Conservation (phyloP, 176 grass and related monocot species). For the Ensete ventricosum region DNA sequence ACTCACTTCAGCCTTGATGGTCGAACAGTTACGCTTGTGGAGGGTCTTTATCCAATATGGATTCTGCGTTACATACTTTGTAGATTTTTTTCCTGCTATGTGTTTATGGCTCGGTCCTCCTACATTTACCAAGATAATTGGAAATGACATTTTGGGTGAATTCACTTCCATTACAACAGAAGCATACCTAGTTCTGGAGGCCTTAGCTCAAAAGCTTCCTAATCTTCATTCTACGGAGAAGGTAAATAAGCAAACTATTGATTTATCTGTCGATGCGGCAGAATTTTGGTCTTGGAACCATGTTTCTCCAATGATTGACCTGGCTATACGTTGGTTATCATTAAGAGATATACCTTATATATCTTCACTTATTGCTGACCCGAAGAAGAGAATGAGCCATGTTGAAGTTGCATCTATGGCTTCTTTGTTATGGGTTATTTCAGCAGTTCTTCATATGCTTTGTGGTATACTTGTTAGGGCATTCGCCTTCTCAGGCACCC, state of each 20-base stretch:
- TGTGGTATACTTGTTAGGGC: conserved; percentile 56
- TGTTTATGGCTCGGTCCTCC: conserved; percentile 66
- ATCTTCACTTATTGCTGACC: conserved; percentile 21
- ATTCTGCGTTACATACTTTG: conserved; percentile 59
- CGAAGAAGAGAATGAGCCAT: conserved; percentile 26
- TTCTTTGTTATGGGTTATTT: conserved; percentile 63
- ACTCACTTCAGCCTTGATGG: conserved; percentile 59
- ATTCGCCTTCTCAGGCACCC: conserved; percentile 32
- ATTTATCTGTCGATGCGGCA: conserved; percentile 12
- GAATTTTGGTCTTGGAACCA: conserved; percentile 76
- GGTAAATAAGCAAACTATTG: conserved; percentile 32
- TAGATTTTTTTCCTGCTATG: conserved; percentile 77
- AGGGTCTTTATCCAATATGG: conserved; percentile 73
- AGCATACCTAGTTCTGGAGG: conserved; percentile 67
- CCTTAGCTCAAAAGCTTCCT: conserved; percentile 64
- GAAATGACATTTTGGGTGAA: conserved; percentile 47
- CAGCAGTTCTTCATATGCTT: conserved; percentile 74
- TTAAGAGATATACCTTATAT: conserved; percentile 44
- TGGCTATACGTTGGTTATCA: conserved; percentile 56
- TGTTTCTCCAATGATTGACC: conserved; percentile 73
- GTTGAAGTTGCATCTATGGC: conserved; percentile 19
- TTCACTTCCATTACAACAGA: conserved; percentile 73
- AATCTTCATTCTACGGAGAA: conserved; percentile 55
- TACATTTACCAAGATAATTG: conserved; percentile 48
- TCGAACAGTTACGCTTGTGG: conserved; percentile 83